Evolutionary conservation across 169 alveolate genomes (phyloP).

Genomic region (Eimeria sp.): DNA sequence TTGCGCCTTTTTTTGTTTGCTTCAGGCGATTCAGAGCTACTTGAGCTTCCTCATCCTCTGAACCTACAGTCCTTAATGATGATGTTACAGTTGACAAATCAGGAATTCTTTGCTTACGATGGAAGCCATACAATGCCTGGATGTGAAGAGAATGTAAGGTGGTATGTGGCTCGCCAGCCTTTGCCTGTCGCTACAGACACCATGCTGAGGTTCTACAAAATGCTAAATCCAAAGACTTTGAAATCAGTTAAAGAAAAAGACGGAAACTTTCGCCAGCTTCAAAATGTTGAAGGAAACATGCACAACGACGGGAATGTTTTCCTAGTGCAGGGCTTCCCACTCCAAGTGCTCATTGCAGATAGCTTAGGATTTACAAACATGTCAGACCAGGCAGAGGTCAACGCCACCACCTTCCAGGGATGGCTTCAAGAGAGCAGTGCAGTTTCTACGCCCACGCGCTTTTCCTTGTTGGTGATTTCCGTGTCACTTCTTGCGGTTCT

Average conservation of each 20-base stretch:
- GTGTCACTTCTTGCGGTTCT: not conserved
- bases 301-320: constrained; percentile 89
- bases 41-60: constrained; percentile 87
- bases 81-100: constrained; percentile 91
- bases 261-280: constrained; percentile 88
- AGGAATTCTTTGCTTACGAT: constrained; percentile 91
- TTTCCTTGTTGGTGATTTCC: not conserved
- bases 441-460: not conserved
- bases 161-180: constrained; percentile 93
- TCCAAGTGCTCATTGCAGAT: constrained; percentile 89
- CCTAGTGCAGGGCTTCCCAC: constrained; percentile 91
- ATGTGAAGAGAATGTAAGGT: constrained; percentile 91
- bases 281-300: constrained; percentile 88
- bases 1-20: not conserved
- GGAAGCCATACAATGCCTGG: constrained; percentile 91
- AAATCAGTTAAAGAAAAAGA: constrained; percentile 83
- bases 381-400: constrained; percentile 75
- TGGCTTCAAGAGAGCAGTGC: constrained; percentile 74
- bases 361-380: constrained; percentile 79
- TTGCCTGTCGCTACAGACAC: constrained; percentile 92
- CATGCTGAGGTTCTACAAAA: constrained; percentile 90
- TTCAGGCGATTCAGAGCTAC: constrained; percentile 85
- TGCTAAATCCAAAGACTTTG: constrained; percentile 86
- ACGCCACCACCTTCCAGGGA: constrained; percentile 69
- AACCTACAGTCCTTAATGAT: constrained; percentile 90